Percentiles rank a stretch among this genome's conserved stretches.
phyloP scores from a whole-genome alignment of 768 basidiomycete genomes.

The Cubamyces sp. region DNA sequence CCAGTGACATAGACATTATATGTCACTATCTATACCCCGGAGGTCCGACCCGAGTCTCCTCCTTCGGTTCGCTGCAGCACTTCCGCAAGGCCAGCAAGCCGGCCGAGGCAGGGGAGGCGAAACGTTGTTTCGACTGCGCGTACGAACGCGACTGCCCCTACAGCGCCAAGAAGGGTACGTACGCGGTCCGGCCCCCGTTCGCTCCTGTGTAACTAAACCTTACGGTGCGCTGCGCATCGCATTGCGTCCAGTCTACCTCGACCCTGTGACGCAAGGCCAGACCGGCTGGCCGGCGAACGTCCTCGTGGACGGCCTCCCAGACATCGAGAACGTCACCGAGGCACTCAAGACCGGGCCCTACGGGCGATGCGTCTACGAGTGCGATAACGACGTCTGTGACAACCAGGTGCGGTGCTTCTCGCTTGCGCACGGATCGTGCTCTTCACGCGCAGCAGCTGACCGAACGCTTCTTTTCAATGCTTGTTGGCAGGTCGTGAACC shows the following conservation, averaged over 20 bases:
- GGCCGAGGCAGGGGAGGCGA: slow-evolving; percentile 62
- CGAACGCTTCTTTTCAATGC: not conserved
- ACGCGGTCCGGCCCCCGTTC: not conserved
- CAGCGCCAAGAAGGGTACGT: slow-evolving; percentile 87
- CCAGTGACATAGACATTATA: slow-evolving; percentile 83
- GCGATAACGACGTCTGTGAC: slow-evolving; percentile 59
- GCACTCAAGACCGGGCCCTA: slow-evolving; percentile 74
- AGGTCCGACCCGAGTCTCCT: slow-evolving; percentile 70
- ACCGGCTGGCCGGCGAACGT: slow-evolving; percentile 67
- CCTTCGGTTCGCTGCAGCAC: slow-evolving; percentile 85
- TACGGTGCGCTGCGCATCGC: slow-evolving; percentile 12
- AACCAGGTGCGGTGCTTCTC: not conserved
- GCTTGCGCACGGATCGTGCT: slow-evolving; percentile 33
- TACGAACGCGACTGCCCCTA: slow-evolving; percentile 77
- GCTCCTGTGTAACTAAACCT: not conserved
- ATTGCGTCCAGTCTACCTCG: slow-evolving; percentile 76
- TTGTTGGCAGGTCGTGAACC: slow-evolving; percentile 76
- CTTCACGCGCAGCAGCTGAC: not conserved
- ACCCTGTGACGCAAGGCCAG: slow-evolving; percentile 61
- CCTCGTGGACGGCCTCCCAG: slow-evolving; percentile 80
- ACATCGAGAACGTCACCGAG: slow-evolving; percentile 81
- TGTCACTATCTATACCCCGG: slow-evolving; percentile 77
- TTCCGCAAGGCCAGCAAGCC: slow-evolving; percentile 80
- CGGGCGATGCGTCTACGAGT: slow-evolving; percentile 85
- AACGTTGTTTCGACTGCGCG: slow-evolving; percentile 78